A percentile compares a stretch with the other conserved stretches of the same genome.
Conservation (phyloP, 148 eudicot genomes). For the Rhododendron henanense region DNA sequence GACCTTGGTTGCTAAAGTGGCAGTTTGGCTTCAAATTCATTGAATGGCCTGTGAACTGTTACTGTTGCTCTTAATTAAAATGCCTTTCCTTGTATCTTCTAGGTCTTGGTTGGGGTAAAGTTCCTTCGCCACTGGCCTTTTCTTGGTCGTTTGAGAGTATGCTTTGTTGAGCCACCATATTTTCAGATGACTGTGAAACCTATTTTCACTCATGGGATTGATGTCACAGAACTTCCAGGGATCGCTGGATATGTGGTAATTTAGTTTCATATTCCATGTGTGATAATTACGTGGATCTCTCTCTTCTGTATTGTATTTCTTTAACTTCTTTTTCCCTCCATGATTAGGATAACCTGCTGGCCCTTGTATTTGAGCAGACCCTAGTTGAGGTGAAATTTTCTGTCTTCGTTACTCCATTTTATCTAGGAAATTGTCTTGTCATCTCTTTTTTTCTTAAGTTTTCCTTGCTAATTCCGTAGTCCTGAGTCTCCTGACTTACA, state of each 20-base stretch:
- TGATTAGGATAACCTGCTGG: slow-evolving; percentile 78
- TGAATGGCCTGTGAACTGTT: background rate
- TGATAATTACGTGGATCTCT: background rate
- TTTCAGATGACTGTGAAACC: slow-evolving; percentile 96
- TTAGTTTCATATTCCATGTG: background rate
- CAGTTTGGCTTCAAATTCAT: background rate
- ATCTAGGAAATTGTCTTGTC: background rate
- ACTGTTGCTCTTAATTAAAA: background rate
- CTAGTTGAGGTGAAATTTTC: slow-evolving; percentile 74
- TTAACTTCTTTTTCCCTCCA: background rate
- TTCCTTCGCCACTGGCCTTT: slow-evolving; percentile 86
- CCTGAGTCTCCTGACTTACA: background rate
- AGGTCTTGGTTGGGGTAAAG: slow-evolving; percentile 94
- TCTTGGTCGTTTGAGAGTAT: slow-evolving; percentile 77
- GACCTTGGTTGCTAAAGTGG: slow-evolving; percentile 1
- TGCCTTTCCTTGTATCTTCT: slow-evolving; percentile 15
- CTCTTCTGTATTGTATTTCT: background rate
- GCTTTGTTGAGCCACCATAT: slow-evolving; percentile 95
- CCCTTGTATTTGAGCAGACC: slow-evolving; percentile 84
- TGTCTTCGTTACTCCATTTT: background rate
- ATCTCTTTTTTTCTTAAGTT: background rate
- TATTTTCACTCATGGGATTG: slow-evolving; percentile 70
- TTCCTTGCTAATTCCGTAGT: background rate
- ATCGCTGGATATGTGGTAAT: slow-evolving; percentile 94
- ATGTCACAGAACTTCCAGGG: slow-evolving; percentile 92